Evolutionary conservation across 2,329 filamentous ascomycete species (phyloP), one percentile per base, ranked within the genome.

Genomic region (Cercospora canescens): DNA sequence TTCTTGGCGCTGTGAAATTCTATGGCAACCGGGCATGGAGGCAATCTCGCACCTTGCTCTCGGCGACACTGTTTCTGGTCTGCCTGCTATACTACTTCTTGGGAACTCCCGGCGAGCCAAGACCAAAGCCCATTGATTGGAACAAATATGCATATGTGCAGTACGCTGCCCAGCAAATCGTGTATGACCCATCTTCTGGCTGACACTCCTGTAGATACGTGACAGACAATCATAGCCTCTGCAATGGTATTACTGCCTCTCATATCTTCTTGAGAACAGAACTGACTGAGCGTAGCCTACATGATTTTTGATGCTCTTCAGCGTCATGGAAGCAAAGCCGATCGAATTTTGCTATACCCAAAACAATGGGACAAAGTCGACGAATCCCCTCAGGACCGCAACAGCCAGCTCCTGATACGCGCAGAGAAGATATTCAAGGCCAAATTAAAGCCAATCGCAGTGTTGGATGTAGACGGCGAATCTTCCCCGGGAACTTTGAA

Each of bases 351-450:
- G 16, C 78, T 83, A 52, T 83, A 82, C 65, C 80, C 81, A 1
- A 69, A 80, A 34, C 71, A 81, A 67, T 79, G 76, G 77, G 78
- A 75, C 18, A 55, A 68, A 21, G 45, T 66, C 30, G 67, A 68
- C 73, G 81, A 39, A 66, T 83, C 72, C 81, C 83, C 59, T 6
- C 65, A 69, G 35, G 71, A 70, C 16, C 56, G 68, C 7, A 71
- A 67, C 78, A 78, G 67, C 45, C 65, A 67, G 48, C 69, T 77
- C 6, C 67, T 77, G 8, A 63, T 67, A 26, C 68, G 69, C 4
- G 86, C 85, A 24, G 77, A 79, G 67, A 79, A 83, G 61, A 73
- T 77, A 21, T 87, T 85, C 74, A 79, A 82, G 8, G 85, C 83
- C 35, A 80, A 83, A 63, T 73, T 87, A 50, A 76, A 82, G 59